phyloP scores from a whole-genome alignment of 1,139 yeast species.

The Pichia sp. region DNA sequence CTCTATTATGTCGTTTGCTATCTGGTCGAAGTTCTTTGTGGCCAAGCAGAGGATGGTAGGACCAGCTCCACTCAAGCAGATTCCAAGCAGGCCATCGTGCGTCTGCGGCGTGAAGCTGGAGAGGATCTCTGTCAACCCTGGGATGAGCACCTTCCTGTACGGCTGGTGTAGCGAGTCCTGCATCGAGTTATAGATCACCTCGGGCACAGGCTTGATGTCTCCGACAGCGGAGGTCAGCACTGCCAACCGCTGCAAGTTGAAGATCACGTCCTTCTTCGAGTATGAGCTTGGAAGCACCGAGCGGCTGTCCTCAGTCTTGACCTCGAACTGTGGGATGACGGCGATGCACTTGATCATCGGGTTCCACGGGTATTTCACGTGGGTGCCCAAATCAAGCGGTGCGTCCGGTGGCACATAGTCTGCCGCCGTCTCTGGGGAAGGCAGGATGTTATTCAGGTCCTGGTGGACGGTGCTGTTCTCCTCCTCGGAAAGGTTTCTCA shows the following conservation, averaged over 20 bases:
- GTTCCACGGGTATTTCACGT: slow-evolving; percentile 81
- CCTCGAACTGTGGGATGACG: slow-evolving; percentile 89
- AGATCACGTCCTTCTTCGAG: slow-evolving; percentile 78
- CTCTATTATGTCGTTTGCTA: slow-evolving; percentile 69
- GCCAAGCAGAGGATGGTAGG: slow-evolving; percentile 95
- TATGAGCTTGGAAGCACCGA: slow-evolving; percentile 81
- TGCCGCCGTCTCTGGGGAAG: slow-evolving; percentile 41
- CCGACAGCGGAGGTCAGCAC: slow-evolving; percentile 81
- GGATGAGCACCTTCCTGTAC: slow-evolving; percentile 83
- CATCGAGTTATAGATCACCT: slow-evolving; percentile 88
- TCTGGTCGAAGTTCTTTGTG: slow-evolving; percentile 78
- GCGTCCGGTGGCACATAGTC: slow-evolving; percentile 66
- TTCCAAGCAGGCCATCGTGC: slow-evolving; percentile 84
- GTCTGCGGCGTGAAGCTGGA: slow-evolving; percentile 76
- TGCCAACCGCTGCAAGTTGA: slow-evolving; percentile 77
- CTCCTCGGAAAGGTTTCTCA: slow-evolving; percentile 69
- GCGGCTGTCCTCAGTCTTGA: slow-evolving; percentile 86
- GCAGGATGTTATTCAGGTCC: slow-evolving; percentile 79
- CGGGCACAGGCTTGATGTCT: slow-evolving; percentile 74
- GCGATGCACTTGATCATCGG: slow-evolving; percentile 80
- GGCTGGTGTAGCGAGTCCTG: slow-evolving; percentile 96
- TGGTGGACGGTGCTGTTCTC: slow-evolving; percentile 74
- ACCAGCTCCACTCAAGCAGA: slow-evolving; percentile 96
- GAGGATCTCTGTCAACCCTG: slow-evolving; percentile 82
- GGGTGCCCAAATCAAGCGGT: slow-evolving; percentile 85